These are phyloP conservation scores for Pseudocercospora cruenta DNA, from an alignment of 2,329 filamentous ascomycete genomes.

Conservation along the genomic window DNA sequence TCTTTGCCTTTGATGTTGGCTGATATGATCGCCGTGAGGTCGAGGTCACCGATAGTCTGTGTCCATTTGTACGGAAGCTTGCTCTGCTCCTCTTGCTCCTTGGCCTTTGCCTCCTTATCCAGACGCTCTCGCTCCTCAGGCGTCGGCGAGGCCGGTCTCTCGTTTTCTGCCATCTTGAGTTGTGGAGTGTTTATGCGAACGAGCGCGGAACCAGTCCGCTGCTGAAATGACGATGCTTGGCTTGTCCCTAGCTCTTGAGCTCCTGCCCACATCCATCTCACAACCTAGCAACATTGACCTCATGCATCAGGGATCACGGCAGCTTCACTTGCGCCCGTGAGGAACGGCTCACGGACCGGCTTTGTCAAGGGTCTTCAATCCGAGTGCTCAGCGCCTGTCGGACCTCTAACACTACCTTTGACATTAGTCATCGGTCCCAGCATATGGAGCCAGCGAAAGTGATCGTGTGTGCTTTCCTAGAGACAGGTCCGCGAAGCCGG, in stretches of 20 bases:
- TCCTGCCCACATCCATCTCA: neutral
- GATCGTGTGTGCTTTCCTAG: neutral
- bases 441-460: neutral
- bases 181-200: neutral
- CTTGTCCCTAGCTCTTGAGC: neutral
- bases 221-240: conserved; percentile 1
- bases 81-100: conserved; percentile 85
- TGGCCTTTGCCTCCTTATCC: conserved; percentile 64
- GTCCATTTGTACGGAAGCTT: conserved; percentile 96
- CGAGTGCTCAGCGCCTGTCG: neutral
- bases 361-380: neutral
- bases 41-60: conserved; percentile 87
- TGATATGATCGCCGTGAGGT: conserved; percentile 76
- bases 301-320: neutral
- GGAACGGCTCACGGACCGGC: neutral
- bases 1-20: conserved; percentile 84
- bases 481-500: neutral
- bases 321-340: neutral
- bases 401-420: neutral
- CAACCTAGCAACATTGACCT: neutral
- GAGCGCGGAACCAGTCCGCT: neutral
- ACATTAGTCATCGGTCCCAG: neutral
- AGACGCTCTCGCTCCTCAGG: conserved; percentile 58
- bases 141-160: conserved; percentile 49
- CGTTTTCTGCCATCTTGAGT: conserved; percentile 30